Evolutionary conservation across 176 grass and related monocot species (phyloP).

Genomic region (Oryza glaberrima): DNA sequence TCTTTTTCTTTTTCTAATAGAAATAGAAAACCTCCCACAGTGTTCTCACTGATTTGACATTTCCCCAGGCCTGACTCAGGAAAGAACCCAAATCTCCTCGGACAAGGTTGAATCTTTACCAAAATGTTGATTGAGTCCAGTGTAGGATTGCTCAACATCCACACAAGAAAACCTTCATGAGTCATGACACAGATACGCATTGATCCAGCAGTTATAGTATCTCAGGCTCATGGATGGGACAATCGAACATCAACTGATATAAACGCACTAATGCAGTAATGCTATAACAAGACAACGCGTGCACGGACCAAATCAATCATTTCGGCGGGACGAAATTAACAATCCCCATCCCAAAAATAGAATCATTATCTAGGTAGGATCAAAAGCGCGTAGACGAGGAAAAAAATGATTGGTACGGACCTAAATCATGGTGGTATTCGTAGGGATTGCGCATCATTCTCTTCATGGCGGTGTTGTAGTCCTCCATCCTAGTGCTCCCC

Average conservation of each 20-base stretch:
- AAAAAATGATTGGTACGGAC: slow-evolving; percentile 32
- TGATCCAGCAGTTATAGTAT: not conserved
- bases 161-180: not conserved
- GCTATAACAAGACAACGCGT: not conserved
- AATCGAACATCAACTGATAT: slow-evolving; percentile 1
- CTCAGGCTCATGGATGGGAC: not conserved
- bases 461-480: slow-evolving; percentile 89
- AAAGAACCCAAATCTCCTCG: not conserved
- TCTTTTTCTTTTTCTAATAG: too few relatives aligned
- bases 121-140: not conserved
- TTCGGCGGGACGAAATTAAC: not conserved
- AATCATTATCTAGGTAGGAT: slow-evolving; percentile 7
- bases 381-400: not conserved
- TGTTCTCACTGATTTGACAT: not conserved
- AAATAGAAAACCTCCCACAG: too few relatives aligned
- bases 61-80: not conserved
- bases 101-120: slow-evolving; percentile 2
- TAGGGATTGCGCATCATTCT: slow-evolving; percentile 86
- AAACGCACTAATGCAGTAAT: not conserved
- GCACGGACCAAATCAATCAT: not conserved
- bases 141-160: not conserved
- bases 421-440: slow-evolving; percentile 84
- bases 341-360: not conserved
- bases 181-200: not conserved
- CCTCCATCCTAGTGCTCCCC: slow-evolving; percentile 56